A percentile compares a stretch with the other conserved stretches of the same genome.
Conservation (phyloP, 2,329 filamentous ascomycete species). For the Daldinia sp. region DNA sequence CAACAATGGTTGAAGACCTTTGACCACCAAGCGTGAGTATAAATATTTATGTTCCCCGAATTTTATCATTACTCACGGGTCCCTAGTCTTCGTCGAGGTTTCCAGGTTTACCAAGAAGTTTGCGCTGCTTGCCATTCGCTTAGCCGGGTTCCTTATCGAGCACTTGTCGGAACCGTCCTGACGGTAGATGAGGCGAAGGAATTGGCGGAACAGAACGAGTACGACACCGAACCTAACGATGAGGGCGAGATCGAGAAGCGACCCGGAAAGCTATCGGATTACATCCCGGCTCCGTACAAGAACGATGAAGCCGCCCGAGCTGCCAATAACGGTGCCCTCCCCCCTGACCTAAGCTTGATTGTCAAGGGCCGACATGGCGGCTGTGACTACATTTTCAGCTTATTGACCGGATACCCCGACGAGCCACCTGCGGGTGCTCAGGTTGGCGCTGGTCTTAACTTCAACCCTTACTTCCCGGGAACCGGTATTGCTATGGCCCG, state of each 20-base stretch:
- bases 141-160: constrained; percentile 89
- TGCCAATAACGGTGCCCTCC: constrained; percentile 97
- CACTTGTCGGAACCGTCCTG: constrained; percentile 88
- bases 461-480: constrained; percentile 99
- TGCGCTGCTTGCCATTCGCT: constrained; percentile 98
- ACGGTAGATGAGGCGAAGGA: constrained; percentile 98
- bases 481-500: constrained; percentile 99
- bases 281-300: constrained; percentile 94
- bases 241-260: constrained; percentile 98
- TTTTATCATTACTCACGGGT: constrained; percentile 55
- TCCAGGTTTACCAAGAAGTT: constrained; percentile 99
- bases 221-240: constrained; percentile 97
- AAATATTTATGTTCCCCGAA: neutral
- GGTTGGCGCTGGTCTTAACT: constrained; percentile 92
- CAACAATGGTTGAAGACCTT: constrained; percentile 92
- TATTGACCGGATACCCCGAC: constrained; percentile 97
- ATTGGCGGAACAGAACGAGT: constrained; percentile 97
- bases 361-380: constrained; percentile 97
- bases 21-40: constrained; percentile 90
- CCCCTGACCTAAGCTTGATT: constrained; percentile 96
- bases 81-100: constrained; percentile 94
- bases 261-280: constrained; percentile 97
- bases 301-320: constrained; percentile 98
- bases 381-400: constrained; percentile 97
- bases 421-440: constrained; percentile 89